Conservation (phyloP, 2,329 filamentous ascomycete species). For the Phymatotrichopsis omnivora region DNA sequence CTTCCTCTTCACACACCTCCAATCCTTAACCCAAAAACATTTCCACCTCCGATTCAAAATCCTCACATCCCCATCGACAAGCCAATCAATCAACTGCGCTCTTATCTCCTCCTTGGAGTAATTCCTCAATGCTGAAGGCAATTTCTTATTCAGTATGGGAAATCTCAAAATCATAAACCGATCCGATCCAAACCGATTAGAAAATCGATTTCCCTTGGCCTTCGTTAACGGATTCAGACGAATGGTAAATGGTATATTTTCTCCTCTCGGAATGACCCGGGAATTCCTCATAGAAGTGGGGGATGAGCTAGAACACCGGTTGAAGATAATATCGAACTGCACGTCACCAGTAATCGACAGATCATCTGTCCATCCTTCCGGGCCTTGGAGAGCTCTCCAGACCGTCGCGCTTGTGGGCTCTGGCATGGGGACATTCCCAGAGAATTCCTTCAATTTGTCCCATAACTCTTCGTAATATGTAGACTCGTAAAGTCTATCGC, state of each 20-base stretch:
- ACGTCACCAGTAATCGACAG: conserved; percentile 12
- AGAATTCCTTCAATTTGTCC: conserved; percentile 12
- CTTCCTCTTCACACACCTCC: conserved; percentile 4
- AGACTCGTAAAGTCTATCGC: conserved; percentile 18
- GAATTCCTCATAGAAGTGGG: not conserved
- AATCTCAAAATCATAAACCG: conserved; percentile 25
- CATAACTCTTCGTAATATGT: conserved; percentile 14
- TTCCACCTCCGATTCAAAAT: conserved; percentile 23
- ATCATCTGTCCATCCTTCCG: conserved; percentile 12
- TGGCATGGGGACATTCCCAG: not conserved
- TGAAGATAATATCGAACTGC: conserved; percentile 4
- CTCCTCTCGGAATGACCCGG: too few species aligned
- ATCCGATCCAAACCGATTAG: conserved; percentile 25
- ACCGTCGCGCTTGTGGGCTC: conserved; percentile 12
- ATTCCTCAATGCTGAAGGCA: not conserved
- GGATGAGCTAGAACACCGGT: not conserved
- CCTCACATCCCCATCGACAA: conserved; percentile 12
- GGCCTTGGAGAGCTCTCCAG: conserved; percentile 8
- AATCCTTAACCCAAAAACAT: conserved; percentile 19
- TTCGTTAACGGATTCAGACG: conserved; percentile 17
- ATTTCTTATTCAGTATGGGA: conserved; percentile 5
- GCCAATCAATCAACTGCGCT: conserved; percentile 13
- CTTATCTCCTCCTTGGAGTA: not conserved
- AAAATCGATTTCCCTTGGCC: conserved; percentile 20
- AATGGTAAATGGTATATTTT: conserved; percentile 10